Base-by-base conservation (phyloP, 768 basidiomycete genomes). In the Amanita subjunquillea region DNA sequence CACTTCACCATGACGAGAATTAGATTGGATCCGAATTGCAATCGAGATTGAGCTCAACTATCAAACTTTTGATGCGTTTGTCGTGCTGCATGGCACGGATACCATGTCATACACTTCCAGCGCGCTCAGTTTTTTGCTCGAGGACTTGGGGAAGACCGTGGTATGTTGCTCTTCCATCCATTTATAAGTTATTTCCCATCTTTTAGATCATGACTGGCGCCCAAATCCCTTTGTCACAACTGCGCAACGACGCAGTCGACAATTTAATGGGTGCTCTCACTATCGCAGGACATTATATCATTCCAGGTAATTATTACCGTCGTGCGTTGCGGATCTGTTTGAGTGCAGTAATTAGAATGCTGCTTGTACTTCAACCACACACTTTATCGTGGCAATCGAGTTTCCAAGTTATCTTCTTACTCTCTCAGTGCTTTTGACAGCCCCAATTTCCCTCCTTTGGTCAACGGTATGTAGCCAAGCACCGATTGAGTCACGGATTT, bases 41-140 rank as follows among this genome's bases (percentile, higher is more conserved):
- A 84, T 82, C 0, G 94, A 97, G 61, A 91, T 97, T 58, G 91
- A 95, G 61, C 80, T 92, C 49, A 96, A 96, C 63, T 96, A 96
- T 15, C 46, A 41, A 61, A 64, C 75, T 30, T 97, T 91, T 62
- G 94, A 97, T 60, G 91, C 90, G 0, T 96, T 97, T 62, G 82
- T 97, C 17, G 72, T 96, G 29, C 69, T 95, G 17, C 92, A 95
- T 61, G 92, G 92, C 32, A 91, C 89, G 8, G 93, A 95, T 61
- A 92, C 89, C 1, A 92, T 93, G 88, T 81, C 83, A 15, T 94
- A 91, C 66, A 85, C 86, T 6, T 81, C 91, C 6, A 91, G 90
- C 46, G 91, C 92, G 3, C 74, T 95, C 36, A 88, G 87, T 62
- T 97, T 96, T 65, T 68, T 97, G 51, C 75, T 97, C 6, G 92